Base-by-base conservation (phyloP, 768 basidiomycete genomes). In the Lyophyllum atratum region DNA sequence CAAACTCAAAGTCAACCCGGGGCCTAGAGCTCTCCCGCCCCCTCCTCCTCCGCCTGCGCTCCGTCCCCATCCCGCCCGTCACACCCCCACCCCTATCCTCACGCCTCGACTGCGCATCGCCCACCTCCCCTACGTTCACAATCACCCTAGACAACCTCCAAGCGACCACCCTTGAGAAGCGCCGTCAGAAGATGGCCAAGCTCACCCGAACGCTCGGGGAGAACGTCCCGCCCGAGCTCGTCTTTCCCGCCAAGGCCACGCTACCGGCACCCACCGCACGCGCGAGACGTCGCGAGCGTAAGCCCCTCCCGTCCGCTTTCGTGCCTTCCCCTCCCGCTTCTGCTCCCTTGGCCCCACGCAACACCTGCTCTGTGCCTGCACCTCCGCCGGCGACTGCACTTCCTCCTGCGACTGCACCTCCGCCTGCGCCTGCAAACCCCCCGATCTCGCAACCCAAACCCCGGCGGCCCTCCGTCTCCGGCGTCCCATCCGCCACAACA, bases 121-220 rank as follows among this genome's bases (percentile, higher is more conserved):
- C 65, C 29, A 66, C 58, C 55, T 72, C 60, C 48, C 70, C 62
- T 11, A 65, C 64, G 11, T 63, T 63, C 21, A 43, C 59, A 4
- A 54, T 69, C 7, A 63, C 72, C 47, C 26, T 60, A 9, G 58
- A 62, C 45, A 55, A 44, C 14, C 39, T 33, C 14, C 59, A 60
- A 21, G 55, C 68, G 5, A 62, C 71, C 0, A 75, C 74, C 58
- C 60, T 72, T 17, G 74, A 80, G 42, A 65, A 76, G 33, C 76
- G 72, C 48, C 74, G 65, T 17, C 68, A 60, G 37, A 67, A 76
- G 42, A 75, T 84, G 69, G 80, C 78, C 14, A 82, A 83, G 68
- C 78, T 84, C 26, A 66, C 71, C 1, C 77, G 81, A 15, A 80
- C 80, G 29, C 74, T 84, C 5, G 83, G 83, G 33, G 83, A 83